These are phyloP conservation scores for Beauveria sp. DNA, from an alignment of 2,329 filamentous ascomycete species.

Conservation along the genomic window DNA sequence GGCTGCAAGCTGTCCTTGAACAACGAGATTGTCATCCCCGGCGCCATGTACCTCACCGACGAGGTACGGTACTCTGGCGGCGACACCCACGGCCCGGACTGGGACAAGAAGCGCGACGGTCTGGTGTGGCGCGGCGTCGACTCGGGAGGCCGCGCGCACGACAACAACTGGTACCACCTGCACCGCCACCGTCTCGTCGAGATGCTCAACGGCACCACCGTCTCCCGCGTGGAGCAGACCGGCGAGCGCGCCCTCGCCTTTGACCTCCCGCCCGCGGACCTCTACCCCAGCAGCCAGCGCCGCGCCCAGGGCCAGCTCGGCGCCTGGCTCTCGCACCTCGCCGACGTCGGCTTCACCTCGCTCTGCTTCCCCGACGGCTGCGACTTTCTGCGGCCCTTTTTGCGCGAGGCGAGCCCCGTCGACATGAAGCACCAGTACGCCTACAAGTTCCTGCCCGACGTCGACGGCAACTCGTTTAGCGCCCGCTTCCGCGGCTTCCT, in stretches of 20 bases:
- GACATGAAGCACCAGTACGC: constrained; percentile 42
- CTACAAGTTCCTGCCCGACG: constrained; percentile 62
- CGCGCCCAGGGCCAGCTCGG: constrained; percentile 29
- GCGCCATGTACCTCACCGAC: constrained; percentile 55
- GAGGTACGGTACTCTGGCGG: constrained; percentile 54
- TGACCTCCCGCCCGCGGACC: constrained; percentile 33
- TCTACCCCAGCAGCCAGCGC: constrained; percentile 37
- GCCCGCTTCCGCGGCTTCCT: constrained; percentile 58
- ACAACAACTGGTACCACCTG: constrained; percentile 58
- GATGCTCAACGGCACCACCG: constrained; percentile 59
- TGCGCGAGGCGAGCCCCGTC: constrained; percentile 23
- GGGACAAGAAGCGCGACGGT: constrained; percentile 48
- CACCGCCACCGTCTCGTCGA: constrained; percentile 64
- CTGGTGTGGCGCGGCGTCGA: constrained; percentile 59
- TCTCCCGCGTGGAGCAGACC: constrained; percentile 38
- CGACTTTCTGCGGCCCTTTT: constrained; percentile 31
- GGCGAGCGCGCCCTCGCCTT: constrained; percentile 38
- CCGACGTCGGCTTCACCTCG: constrained; percentile 37
- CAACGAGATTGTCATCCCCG: constrained; percentile 57
- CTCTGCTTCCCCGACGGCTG: constrained; percentile 32
- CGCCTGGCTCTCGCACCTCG: constrained; percentile 31
- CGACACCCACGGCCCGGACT: constrained; percentile 44
- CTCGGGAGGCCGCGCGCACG: constrained; percentile 47
- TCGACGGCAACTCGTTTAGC: constrained; percentile 61
- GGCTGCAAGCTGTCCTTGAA: constrained; percentile 57